Conservation (phyloP, 2,329 filamentous ascomycete species). For the Nemania sp. region DNA sequence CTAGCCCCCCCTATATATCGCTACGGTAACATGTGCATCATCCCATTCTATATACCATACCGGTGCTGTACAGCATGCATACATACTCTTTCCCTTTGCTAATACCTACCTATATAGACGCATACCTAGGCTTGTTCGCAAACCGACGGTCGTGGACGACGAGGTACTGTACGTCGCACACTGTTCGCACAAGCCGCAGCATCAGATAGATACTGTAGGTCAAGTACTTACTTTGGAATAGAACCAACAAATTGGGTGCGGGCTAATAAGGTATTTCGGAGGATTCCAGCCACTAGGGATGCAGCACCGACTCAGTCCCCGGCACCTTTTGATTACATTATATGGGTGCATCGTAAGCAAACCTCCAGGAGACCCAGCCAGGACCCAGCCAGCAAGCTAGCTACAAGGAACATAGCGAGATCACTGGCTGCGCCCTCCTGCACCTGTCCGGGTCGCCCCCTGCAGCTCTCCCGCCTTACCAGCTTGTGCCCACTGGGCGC, state of each 20-base stretch:
- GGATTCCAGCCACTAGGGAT: conserved; percentile 45
- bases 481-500: conserved; percentile 42
- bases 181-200: not conserved
- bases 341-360: conserved; percentile 48
- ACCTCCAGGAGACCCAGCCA: conserved; percentile 31
- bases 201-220: not conserved
- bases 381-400: conserved; percentile 33
- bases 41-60: too few relatives aligned
- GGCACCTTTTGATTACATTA: conserved; percentile 44
- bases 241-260: conserved; percentile 27
- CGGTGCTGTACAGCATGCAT: too few relatives aligned
- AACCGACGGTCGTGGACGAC: too few relatives aligned
- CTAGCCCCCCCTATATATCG: too few relatives aligned
- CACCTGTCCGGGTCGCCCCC: conserved; percentile 42
- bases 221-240: not conserved
- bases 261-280: conserved; percentile 41
- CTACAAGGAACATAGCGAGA: conserved; percentile 35
- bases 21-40: too few relatives aligned
- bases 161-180: too few relatives aligned
- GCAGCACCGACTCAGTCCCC: conserved; percentile 45
- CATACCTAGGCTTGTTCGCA: too few relatives aligned
- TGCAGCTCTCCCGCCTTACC: conserved; percentile 44
- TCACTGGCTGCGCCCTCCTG: conserved; percentile 44
- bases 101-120: too few relatives aligned
- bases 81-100: too few relatives aligned